Evolutionary conservation across 148 eudicot genomes (phyloP).

Genomic region (Arctostaphylos glauca): DNA sequence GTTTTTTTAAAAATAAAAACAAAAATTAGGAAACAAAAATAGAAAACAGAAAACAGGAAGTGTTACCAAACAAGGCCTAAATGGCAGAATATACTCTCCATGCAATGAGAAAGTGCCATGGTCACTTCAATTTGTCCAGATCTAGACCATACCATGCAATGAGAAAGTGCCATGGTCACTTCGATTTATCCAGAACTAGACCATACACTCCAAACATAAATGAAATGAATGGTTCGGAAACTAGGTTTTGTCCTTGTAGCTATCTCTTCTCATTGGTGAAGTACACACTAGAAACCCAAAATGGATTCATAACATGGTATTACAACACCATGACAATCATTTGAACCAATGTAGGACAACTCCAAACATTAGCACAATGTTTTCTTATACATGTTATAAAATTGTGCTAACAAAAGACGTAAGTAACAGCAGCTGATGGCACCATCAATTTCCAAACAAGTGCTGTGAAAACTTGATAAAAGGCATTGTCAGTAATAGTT

Average conservation of each 20-base stretch:
- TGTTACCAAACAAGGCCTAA: too few species aligned
- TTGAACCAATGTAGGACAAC: not conserved
- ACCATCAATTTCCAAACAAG: not conserved
- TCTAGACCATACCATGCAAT: not conserved
- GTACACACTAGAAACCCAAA: not conserved
- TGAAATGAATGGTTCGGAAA: constrained; percentile 10
- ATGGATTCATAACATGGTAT: not conserved
- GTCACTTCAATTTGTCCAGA: constrained; percentile 14
- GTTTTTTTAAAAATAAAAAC: too few species aligned
- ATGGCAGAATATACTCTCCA: not conserved
- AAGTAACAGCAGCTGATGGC: constrained; percentile 1
- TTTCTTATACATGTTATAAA: not conserved
- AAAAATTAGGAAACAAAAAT: too few species aligned
- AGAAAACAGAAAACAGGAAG: too few species aligned
- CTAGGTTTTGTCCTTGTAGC: not conserved
- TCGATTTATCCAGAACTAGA: constrained; percentile 10
- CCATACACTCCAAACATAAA: not conserved
- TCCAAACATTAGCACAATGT: not conserved
- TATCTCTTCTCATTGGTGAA: not conserved
- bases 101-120: constrained; percentile 4
- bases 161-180: constrained; percentile 1
- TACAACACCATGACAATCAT: not conserved
- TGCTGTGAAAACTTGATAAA: not conserved
- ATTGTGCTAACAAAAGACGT: not conserved
- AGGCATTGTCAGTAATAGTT: not conserved